phyloP scores from a whole-genome alignment of 495 filamentous ascomycete species.

The Apodospora peruviana region DNA sequence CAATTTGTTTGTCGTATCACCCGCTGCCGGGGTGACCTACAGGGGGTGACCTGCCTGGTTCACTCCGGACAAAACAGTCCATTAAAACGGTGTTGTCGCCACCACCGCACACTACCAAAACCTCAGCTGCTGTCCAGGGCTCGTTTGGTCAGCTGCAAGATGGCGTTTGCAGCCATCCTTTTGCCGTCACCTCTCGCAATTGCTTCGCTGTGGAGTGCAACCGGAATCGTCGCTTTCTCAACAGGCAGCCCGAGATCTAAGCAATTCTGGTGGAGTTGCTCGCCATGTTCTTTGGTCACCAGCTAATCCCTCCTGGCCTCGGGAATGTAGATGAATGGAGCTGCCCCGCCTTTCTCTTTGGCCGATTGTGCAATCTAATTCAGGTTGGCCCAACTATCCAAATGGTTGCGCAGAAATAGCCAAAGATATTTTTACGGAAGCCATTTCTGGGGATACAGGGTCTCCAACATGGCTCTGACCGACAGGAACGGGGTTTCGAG shows the following conservation, averaged over 20 bases:
- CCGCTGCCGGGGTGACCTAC: slow-evolving; percentile 5
- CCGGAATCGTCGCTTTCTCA: slow-evolving; percentile 27
- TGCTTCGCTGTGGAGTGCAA: slow-evolving; percentile 42
- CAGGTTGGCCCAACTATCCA: slow-evolving; percentile 42
- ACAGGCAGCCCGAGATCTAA: slow-evolving; percentile 33
- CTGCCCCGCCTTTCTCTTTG: slow-evolving; percentile 7
- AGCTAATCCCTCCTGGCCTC: slow-evolving; percentile 64
- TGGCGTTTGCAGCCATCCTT: slow-evolving; percentile 30
- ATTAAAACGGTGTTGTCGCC: slow-evolving; percentile 5
- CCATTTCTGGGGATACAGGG: slow-evolving; percentile 78
- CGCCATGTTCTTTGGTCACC: slow-evolving; percentile 53
- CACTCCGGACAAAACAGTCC: neutral
- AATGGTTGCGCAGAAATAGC: slow-evolving; percentile 42
- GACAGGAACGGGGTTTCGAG: slow-evolving; percentile 75
- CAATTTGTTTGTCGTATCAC: neutral
- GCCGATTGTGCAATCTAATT: slow-evolving; percentile 24
- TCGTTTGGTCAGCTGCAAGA: slow-evolving; percentile 16
- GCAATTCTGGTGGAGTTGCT: slow-evolving; percentile 41
- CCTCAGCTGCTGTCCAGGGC: slow-evolving; percentile 9
- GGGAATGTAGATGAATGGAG: slow-evolving; percentile 50
- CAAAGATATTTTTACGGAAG: slow-evolving; percentile 58
- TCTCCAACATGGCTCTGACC: slow-evolving; percentile 65
- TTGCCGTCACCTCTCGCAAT: slow-evolving; percentile 40
- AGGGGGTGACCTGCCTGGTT: slow-evolving; percentile 5
- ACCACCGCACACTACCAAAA: neutral